Base-by-base conservation (phyloP, 2,329 filamentous ascomycete species). In the Podosphaera fusca region DNA sequence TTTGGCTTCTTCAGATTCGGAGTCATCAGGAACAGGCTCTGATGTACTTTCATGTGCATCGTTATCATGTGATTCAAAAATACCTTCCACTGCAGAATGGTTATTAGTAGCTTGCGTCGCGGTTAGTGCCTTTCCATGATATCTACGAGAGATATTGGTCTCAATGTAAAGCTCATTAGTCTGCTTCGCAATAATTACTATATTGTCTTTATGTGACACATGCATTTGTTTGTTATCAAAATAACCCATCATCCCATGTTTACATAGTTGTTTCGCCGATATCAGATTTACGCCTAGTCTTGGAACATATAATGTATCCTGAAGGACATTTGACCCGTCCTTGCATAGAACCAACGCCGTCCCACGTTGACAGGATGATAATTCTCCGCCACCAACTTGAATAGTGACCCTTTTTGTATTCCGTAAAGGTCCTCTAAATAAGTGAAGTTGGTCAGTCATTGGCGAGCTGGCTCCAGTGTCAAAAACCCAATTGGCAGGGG, bases 401-500 rank as follows among this genome's bases (percentile, higher is more conserved):
- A 21, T 21, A 21, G 21, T 21, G 21, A 21, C 21, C 21, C 21
- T 21, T 21, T 21, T 21, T 21, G 21, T 21, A 21, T 21, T 21
- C 21, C 21, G 21, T 21, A 21, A 21, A 21, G 21, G 21, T 21
- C 21, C 21, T 21, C 21, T 21, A 21, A 21, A 21, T 21, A 21
- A 21, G 21, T 21, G 1, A 21, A 21, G 21, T 21, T 21, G 21
- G 21, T 21, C 21, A 33, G 49, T 52, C 49, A 53, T 53, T 36
- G 51, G 12, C 14, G 51, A 53, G 33, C 4, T 36, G 29, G 31
- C 51, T n/a, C 31, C 33, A 10, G 33, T 53, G 35, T 53, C 51
- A 38, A 53, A 53, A n/a, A 53, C 51, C 51, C 51, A 53, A 35
- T 53, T 33, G 33, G 51, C 51, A 53, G 51, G 7, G 51, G 14